phyloP scores from a whole-genome alignment of 495 filamentous ascomycete genomes.

The Xylaria telfairii region DNA sequence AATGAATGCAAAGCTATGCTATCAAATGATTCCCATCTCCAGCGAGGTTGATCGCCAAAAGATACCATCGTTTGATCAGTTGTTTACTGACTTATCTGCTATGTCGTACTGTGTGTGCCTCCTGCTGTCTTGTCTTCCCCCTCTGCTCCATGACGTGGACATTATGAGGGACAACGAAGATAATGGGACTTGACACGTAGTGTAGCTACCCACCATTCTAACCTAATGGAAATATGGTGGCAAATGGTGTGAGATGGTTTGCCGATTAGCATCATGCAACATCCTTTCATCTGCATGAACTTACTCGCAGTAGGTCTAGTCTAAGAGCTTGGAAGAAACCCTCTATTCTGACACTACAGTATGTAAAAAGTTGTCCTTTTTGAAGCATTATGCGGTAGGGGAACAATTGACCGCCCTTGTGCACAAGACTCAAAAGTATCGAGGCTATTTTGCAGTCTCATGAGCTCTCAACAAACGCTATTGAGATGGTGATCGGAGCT shows the following conservation, averaged over 20 bases:
- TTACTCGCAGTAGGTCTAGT: not conserved
- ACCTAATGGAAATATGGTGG: not conserved
- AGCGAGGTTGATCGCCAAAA: too few species aligned
- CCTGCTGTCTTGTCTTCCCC: too few species aligned
- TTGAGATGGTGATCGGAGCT: not conserved
- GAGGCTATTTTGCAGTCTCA: not conserved
- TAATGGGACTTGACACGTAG: not conserved
- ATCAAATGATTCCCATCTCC: too few species aligned
- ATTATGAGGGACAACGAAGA: not conserved
- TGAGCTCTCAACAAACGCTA: not conserved
- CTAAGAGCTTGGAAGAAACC: not conserved
- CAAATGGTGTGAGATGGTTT: constrained; percentile 4
- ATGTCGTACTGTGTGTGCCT: too few species aligned
- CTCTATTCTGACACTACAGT: too few species aligned
- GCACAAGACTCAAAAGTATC: not conserved
- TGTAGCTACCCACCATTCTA: not conserved
- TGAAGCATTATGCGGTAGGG: not conserved
- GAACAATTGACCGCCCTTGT: not conserved
- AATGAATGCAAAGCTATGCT: too few species aligned
- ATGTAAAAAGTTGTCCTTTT: not conserved
- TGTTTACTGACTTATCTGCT: too few species aligned
- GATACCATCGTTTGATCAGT: too few species aligned
- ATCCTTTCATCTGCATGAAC: constrained; percentile 15
- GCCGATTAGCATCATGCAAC: constrained; percentile 1
- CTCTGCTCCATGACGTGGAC: too few species aligned